phyloP scores from a whole-genome alignment of 192 early-diverging fungal genomes.

The Coemansia reversa region DNA sequence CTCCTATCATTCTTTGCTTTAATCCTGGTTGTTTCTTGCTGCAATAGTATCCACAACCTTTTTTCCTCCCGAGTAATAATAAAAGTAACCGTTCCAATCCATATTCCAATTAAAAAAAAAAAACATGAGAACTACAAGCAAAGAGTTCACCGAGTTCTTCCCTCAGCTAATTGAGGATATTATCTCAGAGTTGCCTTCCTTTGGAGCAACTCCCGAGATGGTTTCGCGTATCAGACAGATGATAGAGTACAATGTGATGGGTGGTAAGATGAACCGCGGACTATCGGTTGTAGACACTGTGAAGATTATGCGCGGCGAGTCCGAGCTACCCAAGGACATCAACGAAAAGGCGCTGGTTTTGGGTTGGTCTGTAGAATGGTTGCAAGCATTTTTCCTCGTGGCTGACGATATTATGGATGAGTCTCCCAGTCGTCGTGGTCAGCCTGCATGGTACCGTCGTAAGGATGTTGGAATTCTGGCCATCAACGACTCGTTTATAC shows the following conservation, averaged over 20 bases:
- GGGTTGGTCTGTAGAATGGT: slow-evolving; percentile 96
- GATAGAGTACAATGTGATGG: slow-evolving; percentile 62
- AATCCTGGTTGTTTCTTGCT: neutral
- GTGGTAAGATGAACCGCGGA: slow-evolving; percentile 98
- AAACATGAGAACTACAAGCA: slow-evolving; percentile 36
- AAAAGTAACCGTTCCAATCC: neutral
- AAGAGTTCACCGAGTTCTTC: slow-evolving; percentile 75
- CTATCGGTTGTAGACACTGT: slow-evolving; percentile 91
- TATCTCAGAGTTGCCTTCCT: slow-evolving; percentile 65
- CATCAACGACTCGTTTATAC: slow-evolving; percentile 95
- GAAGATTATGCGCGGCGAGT: slow-evolving; percentile 71
- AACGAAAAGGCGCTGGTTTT: slow-evolving; percentile 83
- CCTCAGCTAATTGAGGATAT: slow-evolving; percentile 73
- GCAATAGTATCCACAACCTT: neutral
- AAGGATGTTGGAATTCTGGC: slow-evolving; percentile 83
- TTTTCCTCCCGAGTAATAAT: neutral
- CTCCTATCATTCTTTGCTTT: neutral
- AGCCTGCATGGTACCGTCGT: slow-evolving; percentile 95
- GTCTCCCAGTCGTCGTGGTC: slow-evolving; percentile 92
- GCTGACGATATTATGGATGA: slow-evolving; percentile 99
- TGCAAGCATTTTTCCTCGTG: slow-evolving; percentile 98
- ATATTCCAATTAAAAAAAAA: too few relatives aligned
- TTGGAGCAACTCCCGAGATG: slow-evolving; percentile 69
- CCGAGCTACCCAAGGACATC: slow-evolving; percentile 70
- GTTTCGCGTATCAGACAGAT: slow-evolving; percentile 66